A percentile compares a stretch with the other conserved stretches of the same genome.
Conservation (phyloP, 345 rosid species). For the Jatropha curcas region DNA sequence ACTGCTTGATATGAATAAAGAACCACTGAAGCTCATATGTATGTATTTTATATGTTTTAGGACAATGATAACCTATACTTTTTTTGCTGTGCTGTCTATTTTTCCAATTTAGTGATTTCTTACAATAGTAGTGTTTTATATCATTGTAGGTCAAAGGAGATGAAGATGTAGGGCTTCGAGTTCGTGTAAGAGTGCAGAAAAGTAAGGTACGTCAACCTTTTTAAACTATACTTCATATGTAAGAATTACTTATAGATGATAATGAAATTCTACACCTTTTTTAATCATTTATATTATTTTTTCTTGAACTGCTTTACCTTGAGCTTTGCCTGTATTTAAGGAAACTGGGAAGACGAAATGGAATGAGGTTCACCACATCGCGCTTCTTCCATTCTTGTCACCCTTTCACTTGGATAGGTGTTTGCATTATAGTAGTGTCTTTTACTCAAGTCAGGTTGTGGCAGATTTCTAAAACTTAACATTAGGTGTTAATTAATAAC, state of each 20-base stretch:
- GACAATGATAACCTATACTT: neutral
- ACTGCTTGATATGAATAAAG: slow-evolving; percentile 13
- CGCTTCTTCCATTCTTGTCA: neutral
- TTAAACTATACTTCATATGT: neutral
- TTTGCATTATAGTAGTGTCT: neutral
- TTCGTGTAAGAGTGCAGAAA: slow-evolving; percentile 94
- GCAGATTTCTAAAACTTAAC: neutral
- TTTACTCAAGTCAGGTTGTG: neutral
- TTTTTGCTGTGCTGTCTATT: slow-evolving; percentile 8
- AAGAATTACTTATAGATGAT: neutral
- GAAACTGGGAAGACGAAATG: neutral
- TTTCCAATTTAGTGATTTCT: neutral
- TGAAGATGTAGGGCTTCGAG: slow-evolving; percentile 87
- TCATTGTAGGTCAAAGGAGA: slow-evolving; percentile 74
- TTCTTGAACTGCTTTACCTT: neutral
- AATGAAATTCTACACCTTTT: neutral
- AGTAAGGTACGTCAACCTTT: slow-evolving; percentile 62
- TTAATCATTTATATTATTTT: neutral
- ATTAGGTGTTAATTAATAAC: neutral
- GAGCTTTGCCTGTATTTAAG: neutral
- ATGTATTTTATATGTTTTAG: neutral
- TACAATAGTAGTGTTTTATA: neutral
- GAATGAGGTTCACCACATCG: neutral
- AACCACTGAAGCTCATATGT: neutral
- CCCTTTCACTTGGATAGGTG: neutral